phyloP scores from a whole-genome alignment of 2,329 filamentous ascomycete genomes.

The Colletotrichum neosansevieriae region DNA sequence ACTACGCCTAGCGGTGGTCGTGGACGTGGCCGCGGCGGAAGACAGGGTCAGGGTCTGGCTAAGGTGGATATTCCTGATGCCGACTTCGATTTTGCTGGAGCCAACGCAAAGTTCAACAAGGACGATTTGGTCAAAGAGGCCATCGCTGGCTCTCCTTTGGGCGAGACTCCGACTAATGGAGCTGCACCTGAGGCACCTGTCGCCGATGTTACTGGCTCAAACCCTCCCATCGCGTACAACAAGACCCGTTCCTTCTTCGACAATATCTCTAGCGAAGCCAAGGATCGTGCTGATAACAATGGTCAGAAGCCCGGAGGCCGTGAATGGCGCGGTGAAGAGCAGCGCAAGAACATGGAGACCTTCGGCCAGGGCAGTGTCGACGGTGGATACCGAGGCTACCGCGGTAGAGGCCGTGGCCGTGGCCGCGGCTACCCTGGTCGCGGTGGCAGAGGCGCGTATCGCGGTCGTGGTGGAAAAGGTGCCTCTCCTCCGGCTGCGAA shows the following conservation, averaged over 20 bases:
- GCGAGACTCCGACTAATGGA: constrained; percentile 60
- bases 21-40: constrained; percentile 60
- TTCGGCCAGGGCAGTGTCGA: constrained; percentile 98
- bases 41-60: constrained; percentile 52
- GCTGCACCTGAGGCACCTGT: constrained; percentile 51
- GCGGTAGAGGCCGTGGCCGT: constrained; percentile 82
- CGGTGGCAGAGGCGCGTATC: constrained; percentile 48
- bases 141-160: constrained; percentile 79
- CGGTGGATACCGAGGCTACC: constrained; percentile 78
- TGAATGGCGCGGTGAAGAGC: constrained; percentile 92
- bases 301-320: constrained; percentile 79
- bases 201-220: constrained; percentile 40
- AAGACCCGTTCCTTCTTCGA: constrained; percentile 95
- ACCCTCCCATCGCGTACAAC: constrained; percentile 75
- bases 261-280: constrained; percentile 95
- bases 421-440: constrained; percentile 63
- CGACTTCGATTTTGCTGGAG: constrained; percentile 88
- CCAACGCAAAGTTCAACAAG: constrained; percentile 63
- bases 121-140: constrained; percentile 83
- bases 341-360: constrained; percentile 96
- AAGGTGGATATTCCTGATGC: constrained; percentile 91
- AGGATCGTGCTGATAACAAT: constrained; percentile 83
- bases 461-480: constrained; percentile 49
- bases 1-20: constrained; percentile 54
- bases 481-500: constrained; percentile 23